Conservation (phyloP, 208 protist species). For the Leishmania arabica region DNA sequence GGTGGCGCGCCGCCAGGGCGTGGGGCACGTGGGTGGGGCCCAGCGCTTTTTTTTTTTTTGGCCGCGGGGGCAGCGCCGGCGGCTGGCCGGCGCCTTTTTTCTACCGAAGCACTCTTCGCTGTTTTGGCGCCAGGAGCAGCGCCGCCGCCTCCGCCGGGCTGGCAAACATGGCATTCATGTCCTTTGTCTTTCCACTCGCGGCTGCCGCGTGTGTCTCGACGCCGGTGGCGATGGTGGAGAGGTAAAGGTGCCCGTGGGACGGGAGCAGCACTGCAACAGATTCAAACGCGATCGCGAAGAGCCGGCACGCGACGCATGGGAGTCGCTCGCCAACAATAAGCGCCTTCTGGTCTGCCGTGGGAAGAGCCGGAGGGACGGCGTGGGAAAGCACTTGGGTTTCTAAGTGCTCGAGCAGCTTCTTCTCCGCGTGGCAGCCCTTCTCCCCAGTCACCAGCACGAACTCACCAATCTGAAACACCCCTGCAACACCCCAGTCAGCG, state of each 20-base stretch:
- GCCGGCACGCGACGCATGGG: conserved; percentile 42
- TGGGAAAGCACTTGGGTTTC: conserved; percentile 12
- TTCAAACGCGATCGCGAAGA: conserved; percentile 40
- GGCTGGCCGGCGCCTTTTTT: not conserved
- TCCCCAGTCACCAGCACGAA: conserved; percentile 37
- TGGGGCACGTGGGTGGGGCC: no score
- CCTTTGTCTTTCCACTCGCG: not conserved
- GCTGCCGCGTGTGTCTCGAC: not conserved
- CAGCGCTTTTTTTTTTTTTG: no score
- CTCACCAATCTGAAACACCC: conserved; percentile 41
- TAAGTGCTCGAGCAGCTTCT: conserved; percentile 47
- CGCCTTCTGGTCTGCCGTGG: conserved; percentile 24
- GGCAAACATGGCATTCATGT: not conserved
- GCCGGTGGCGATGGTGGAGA: conserved; percentile 25
- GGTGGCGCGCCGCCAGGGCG: no score
- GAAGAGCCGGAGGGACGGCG: not conserved
- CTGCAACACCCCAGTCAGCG: conserved; percentile 32
- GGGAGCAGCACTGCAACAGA: conserved; percentile 36
- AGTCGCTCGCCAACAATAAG: conserved; percentile 48
- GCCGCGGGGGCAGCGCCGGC: not conserved
- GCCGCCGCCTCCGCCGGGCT: conserved; percentile 13
- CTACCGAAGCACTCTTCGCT: conserved; percentile 19
- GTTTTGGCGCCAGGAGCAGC: conserved; percentile 5
- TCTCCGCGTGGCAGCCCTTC: conserved; percentile 45
- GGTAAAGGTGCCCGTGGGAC: conserved; percentile 52